Percentiles rank a stretch among this genome's conserved stretches.
phyloP scores from a whole-genome alignment of 2,329 filamentous ascomycete genomes.

The Pyrenochaeta sp. region DNA sequence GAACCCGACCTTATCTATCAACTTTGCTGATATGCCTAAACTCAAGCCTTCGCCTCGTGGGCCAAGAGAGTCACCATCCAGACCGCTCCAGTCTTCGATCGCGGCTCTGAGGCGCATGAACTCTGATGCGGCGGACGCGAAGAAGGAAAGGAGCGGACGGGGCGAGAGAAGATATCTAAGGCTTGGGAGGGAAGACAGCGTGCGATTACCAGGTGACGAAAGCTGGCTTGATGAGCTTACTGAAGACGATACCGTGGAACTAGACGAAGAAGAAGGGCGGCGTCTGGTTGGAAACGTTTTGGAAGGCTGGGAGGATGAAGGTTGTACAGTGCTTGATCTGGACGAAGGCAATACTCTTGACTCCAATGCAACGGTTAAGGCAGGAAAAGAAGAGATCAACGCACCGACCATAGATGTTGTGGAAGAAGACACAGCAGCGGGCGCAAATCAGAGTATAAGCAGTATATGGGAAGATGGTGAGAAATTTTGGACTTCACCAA shows the following conservation, averaged over 20 bases:
- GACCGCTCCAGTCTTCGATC: conserved; percentile 50
- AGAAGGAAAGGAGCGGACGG: conserved; percentile 27
- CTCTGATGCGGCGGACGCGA: conserved; percentile 42
- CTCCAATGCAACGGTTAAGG: conserved; percentile 2
- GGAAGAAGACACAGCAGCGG: conserved; percentile 1
- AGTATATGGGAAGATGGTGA: conserved; percentile 46
- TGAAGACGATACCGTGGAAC: conserved; percentile 20
- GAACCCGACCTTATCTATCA: conserved; percentile 16
- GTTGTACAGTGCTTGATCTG: conserved; percentile 21
- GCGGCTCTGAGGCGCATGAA: conserved; percentile 55
- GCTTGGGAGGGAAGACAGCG: conserved; percentile 51
- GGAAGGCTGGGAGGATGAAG: conserved; percentile 35
- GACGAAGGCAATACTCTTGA: conserved; percentile 6
- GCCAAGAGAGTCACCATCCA: conserved; percentile 47
- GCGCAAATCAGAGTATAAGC: conserved; percentile 16
- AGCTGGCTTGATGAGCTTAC: conserved; percentile 40
- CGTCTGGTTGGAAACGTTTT: conserved; percentile 30
- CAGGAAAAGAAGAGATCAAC: neutral
- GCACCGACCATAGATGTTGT: neutral
- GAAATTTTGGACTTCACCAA: conserved; percentile 37
- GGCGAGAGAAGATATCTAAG: conserved; percentile 49
- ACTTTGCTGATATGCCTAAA: conserved; percentile 33
- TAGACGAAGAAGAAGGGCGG: conserved; percentile 29
- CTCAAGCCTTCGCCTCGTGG: conserved; percentile 28
- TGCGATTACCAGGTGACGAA: conserved; percentile 36